phyloP scores from a whole-genome alignment of 371 early-diverging fungal species.

The Rhizoclosmatium hyalinum region DNA sequence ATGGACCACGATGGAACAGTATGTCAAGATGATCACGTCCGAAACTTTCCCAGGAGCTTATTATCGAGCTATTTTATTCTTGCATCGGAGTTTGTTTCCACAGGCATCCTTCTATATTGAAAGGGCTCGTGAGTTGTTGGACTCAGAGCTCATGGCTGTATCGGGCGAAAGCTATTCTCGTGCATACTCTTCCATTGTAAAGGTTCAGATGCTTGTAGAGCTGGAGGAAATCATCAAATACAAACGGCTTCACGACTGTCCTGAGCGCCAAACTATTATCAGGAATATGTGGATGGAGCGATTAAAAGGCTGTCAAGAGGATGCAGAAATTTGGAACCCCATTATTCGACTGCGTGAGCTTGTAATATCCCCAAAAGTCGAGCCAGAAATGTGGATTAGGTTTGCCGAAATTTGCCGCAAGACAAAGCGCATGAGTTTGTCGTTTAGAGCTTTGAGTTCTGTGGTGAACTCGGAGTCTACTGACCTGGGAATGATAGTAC shows the following conservation, averaged over 20 bases:
- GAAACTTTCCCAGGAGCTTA: conserved; percentile 65
- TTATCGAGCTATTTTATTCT: conserved; percentile 81
- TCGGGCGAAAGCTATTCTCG: conserved; percentile 96
- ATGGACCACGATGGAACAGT: conserved; percentile 92
- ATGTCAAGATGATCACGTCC: conserved; percentile 79
- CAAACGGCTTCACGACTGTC: conserved; percentile 82
- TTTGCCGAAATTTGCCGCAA: conserved; percentile 95
- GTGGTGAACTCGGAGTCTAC: conserved; percentile 55
- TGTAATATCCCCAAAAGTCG: conserved; percentile 89
- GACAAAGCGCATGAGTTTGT: conserved; percentile 80
- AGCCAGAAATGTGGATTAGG: conserved; percentile 95
- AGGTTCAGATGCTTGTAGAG: conserved; percentile 96
- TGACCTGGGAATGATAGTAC: conserved; percentile 46
- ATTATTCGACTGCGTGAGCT: conserved; percentile 88
- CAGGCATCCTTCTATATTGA: conserved; percentile 81
- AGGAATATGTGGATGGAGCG: conserved; percentile 83
- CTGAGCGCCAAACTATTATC: conserved; percentile 79
- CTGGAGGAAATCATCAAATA: conserved; percentile 95
- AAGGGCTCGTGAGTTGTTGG: conserved; percentile 84
- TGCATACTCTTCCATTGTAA: conserved; percentile 88
- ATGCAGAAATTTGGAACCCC: conserved; percentile 95
- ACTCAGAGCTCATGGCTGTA: conserved; percentile 87
- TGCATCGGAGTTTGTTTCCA: conserved; percentile 81
- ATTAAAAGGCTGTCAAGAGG: conserved; percentile 88
- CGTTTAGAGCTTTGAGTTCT: conserved; percentile 78